Evolutionary conservation across 2,329 filamentous ascomycete species (phyloP), one percentile per base, ranked within the genome.

Genomic region (Bipolaris victoriae): DNA sequence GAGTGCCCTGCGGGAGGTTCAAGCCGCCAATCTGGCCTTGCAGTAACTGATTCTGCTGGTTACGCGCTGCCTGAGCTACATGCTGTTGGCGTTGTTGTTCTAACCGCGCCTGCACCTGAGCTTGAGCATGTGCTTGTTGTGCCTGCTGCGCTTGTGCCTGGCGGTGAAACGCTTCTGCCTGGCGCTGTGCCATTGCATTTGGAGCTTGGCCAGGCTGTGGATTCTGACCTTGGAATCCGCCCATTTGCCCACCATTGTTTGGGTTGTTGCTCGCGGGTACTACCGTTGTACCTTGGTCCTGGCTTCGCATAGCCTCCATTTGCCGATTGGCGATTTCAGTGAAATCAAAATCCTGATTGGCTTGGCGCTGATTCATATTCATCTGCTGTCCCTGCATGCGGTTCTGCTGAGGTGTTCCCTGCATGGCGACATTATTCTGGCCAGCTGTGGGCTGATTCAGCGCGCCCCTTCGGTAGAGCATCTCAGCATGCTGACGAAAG

Each of bases 211-310:
- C 60, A 24, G 59, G 58, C 48, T 74, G 73, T 15, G 60, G 43
- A 29, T 65, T 64, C 57, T 72, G 71, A 7, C 60, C 61, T 11
- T 63, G 63, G 43, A 75, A 78, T 13, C 65, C 73, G 29, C 72
- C 66, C 73, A 78, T 76, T 43, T 76, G 76, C 20, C 58, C 59
- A 5, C 73, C 73, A 5, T 57, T 57, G 33, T 76, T 82, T 58
- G 80, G 79, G 50, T 83, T 83, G 65, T 83, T 85, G 71, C 84
- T 88, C 6, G 85, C 86, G 9, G 86, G 86, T 3, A 88, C 86
- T n/a, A 88, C 86, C 40, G 84, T 77, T 60, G 86, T 84, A 7
- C 86, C 86, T 47, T 83, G 83, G 71, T 87, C 83, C 65, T 86
- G 84, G 15, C 82, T 82, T 50, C 85, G 83, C 62, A 87, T 73